Evolutionary conservation across 441 rosid genomes (phyloP).

Genomic region (Mallotus repandus): DNA sequence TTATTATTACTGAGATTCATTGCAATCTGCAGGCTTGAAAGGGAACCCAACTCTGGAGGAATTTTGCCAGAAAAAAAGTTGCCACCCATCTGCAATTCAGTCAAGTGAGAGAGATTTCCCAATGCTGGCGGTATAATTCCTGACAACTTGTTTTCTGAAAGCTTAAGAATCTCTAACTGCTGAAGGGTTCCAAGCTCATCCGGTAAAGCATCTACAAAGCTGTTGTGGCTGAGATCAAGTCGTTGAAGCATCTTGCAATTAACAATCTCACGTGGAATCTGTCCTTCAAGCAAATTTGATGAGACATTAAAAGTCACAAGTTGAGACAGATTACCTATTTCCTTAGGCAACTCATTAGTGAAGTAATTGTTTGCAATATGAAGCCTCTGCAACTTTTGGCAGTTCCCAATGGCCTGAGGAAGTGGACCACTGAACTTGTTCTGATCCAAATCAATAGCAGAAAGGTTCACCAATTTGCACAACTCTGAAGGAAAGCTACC

Average conservation of each 20-base stretch:
- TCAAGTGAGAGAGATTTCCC: constrained; percentile 84
- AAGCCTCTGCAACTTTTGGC: constrained; percentile 83
- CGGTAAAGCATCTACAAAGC: constrained; percentile 64
- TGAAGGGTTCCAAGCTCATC: constrained; percentile 66
- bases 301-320: constrained; percentile 87
- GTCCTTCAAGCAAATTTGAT: constrained; percentile 67
- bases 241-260: constrained; percentile 91
- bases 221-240: constrained; percentile 80
- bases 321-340: constrained; percentile 72
- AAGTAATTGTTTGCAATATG: constrained; percentile 82
- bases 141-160: constrained; percentile 79
- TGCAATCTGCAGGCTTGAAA: constrained; percentile 92
- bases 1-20: constrained; percentile 83
- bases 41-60: constrained; percentile 70
- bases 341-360: constrained; percentile 59
- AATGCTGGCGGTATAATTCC: constrained; percentile 70
- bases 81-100: constrained; percentile 96
- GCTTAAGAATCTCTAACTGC: constrained; percentile 81
- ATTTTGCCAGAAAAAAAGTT: constrained; percentile 76
- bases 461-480: constrained; percentile 78
- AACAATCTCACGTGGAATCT: constrained; percentile 62
- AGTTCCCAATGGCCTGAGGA: constrained; percentile 62
- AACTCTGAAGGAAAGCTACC: constrained; percentile 85
- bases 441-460: constrained; percentile 82
- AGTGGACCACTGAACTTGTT: constrained; percentile 81